Evolutionary conservation across 176 grass and related monocot genomes (phyloP).

Genomic region (Miscanthus lutarioriparius): DNA sequence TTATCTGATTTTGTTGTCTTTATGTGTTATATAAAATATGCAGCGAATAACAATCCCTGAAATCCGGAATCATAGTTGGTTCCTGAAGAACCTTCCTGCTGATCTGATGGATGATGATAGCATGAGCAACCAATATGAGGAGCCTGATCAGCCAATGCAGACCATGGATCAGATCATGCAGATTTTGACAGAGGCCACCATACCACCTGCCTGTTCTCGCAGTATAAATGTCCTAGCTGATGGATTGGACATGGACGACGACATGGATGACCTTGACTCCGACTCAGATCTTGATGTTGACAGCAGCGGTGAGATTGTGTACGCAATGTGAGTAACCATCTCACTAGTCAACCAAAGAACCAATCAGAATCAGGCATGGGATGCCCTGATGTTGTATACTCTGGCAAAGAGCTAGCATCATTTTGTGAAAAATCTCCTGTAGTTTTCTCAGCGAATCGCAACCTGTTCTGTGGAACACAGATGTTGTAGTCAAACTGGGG

Average conservation of each 20-base stretch:
- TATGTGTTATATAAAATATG: constrained; percentile 17
- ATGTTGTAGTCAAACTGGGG: constrained; percentile 36
- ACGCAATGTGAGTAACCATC: constrained; percentile 55
- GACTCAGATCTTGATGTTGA: constrained; percentile 72
- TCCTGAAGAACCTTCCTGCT: constrained; percentile 73
- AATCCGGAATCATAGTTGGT: constrained; percentile 65
- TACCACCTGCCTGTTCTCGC: constrained; percentile 63
- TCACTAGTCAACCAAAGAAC: constrained; percentile 6
- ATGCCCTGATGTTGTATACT: constrained; percentile 38
- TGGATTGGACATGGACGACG: constrained; percentile 58
- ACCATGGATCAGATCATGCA: constrained; percentile 87
- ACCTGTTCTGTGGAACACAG: neutral
- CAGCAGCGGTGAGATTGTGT: constrained; percentile 73
- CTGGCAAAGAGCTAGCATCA: constrained; percentile 38
- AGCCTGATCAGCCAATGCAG: constrained; percentile 80
- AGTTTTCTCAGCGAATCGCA: constrained; percentile 13
- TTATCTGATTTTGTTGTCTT: constrained; percentile 1
- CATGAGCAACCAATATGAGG: constrained; percentile 70
- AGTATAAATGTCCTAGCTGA: constrained; percentile 56
- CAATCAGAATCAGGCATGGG: constrained; percentile 15
- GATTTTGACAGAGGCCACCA: constrained; percentile 68
- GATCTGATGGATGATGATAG: constrained; percentile 65
- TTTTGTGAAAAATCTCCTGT: constrained; percentile 37
- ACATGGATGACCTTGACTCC: constrained; percentile 75
- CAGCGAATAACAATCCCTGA: constrained; percentile 72